phyloP scores from a whole-genome alignment of 257 asterid species.

The Ehretia macrophylla region DNA sequence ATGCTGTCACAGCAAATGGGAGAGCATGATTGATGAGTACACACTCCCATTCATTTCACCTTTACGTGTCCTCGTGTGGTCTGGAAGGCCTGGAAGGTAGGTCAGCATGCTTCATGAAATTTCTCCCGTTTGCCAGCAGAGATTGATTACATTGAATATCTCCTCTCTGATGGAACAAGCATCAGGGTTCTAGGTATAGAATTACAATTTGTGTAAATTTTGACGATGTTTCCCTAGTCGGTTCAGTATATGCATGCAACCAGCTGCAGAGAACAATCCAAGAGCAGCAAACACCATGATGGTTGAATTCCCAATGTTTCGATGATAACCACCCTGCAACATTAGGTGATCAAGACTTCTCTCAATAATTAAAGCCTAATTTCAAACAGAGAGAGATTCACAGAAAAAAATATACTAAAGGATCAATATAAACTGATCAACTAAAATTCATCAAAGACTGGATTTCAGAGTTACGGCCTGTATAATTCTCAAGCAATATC shows the following conservation, averaged over 20 bases:
- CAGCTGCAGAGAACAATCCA: conserved; percentile 66
- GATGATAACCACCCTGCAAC: conserved; percentile 64
- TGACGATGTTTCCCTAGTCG: conserved; percentile 72
- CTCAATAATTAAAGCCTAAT: background rate
- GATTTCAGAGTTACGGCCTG: background rate
- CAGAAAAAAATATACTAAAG: background rate
- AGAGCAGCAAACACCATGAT: conserved; percentile 45
- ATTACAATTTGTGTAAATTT: conserved; percentile 52
- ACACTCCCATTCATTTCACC: too few relatives aligned
- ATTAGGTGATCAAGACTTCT: background rate
- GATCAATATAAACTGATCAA: background rate
- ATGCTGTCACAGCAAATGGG: too few relatives aligned
- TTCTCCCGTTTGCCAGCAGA: too few relatives aligned
- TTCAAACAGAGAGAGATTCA: too few relatives aligned
- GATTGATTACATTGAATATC: too few relatives aligned
- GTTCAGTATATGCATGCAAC: conserved; percentile 67
- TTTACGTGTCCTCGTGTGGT: too few relatives aligned
- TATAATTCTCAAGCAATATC: too few relatives aligned
- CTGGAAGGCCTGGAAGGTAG: too few relatives aligned
- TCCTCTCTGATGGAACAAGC: too few relatives aligned
- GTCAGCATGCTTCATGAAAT: too few relatives aligned
- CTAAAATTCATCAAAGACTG: too few relatives aligned
- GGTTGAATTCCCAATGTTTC: conserved; percentile 54
- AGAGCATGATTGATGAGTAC: too few relatives aligned
- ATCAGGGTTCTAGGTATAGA: background rate